These are phyloP conservation scores for Teratosphaeria viscida DNA, from an alignment of 2,329 filamentous ascomycete species.

Conservation along the genomic window DNA sequence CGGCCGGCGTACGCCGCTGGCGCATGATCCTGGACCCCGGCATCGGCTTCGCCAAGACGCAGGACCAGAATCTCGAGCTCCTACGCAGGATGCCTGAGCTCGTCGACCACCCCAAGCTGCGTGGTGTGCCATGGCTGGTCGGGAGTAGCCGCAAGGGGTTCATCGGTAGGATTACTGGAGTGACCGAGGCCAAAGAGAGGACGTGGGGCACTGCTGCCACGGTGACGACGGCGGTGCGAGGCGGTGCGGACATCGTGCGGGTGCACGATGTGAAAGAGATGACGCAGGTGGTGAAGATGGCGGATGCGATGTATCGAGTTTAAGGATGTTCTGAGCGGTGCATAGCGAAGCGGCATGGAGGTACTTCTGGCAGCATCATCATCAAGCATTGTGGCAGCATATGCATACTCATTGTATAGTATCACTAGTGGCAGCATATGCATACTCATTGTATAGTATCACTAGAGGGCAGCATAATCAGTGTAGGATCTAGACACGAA, in stretches of 20 bases:
- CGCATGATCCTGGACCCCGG: conserved; percentile 91
- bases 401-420: not conserved
- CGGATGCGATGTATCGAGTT: conserved; percentile 61
- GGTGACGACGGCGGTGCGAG: conserved; percentile 72
- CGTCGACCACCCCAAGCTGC: conserved; percentile 48
- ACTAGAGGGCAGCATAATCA: not conserved
- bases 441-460: not conserved
- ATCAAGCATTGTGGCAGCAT: not conserved
- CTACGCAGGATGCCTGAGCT: conserved; percentile 63
- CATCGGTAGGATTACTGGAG: conserved; percentile 71
- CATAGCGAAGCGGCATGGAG: not conserved
- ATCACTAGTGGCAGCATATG: not conserved
- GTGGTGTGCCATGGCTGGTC: conserved; percentile 74
- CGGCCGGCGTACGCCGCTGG: conserved; percentile 79
- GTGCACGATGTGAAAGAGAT: conserved; percentile 89
- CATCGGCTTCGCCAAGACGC: conserved; percentile 83
- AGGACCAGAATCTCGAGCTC: conserved; percentile 70
- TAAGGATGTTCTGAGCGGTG: not conserved
- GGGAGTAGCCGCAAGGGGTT: conserved; percentile 86
- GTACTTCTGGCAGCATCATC: not conserved
- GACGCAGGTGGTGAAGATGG: conserved; percentile 72
- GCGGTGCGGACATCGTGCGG: conserved; percentile 81
- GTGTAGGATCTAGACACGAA: not conserved
- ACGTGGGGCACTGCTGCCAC: conserved; percentile 81
- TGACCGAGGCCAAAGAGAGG: conserved; percentile 57